phyloP scores from a whole-genome alignment of 208 protist genomes.

The Endotrypanum monterogeii region DNA sequence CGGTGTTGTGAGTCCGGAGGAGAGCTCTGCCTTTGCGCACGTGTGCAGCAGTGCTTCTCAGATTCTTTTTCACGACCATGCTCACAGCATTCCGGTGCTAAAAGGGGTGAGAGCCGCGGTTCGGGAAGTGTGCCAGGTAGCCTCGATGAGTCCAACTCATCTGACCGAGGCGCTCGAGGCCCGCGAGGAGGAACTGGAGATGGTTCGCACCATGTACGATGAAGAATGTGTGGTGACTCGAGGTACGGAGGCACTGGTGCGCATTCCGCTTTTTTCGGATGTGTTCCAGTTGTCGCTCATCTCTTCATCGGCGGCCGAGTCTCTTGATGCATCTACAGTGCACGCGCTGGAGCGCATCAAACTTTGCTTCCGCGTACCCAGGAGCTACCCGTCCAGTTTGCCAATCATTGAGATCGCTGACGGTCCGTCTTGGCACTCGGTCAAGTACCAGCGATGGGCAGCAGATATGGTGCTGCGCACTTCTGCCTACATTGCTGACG shows the following conservation, averaged over 20 bases:
- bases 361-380: constrained; percentile 49
- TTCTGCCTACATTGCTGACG: constrained; percentile 49
- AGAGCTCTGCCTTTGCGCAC: constrained; percentile 60
- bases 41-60: constrained; percentile 53
- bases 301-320: constrained; percentile 27
- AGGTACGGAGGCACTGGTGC: constrained; percentile 10
- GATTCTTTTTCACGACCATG: constrained; percentile 77
- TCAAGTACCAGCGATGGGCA: constrained; percentile 63
- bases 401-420: constrained; percentile 49
- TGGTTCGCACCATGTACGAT: constrained; percentile 77
- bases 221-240: constrained; percentile 42
- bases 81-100: constrained; percentile 77
- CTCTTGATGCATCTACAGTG: constrained; percentile 14
- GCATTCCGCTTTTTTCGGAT: constrained; percentile 23
- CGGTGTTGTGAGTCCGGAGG: constrained; percentile 57
- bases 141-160: constrained; percentile 19
- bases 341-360: constrained; percentile 39
- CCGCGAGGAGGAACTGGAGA: constrained; percentile 68
- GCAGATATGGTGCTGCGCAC: constrained; percentile 36
- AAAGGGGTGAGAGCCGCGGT: constrained; percentile 44
- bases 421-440: constrained; percentile 50
- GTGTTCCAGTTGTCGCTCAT: constrained; percentile 53
- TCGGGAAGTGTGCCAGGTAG: constrained; percentile 39
- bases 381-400: constrained; percentile 52
- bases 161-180: constrained; percentile 31